Percentiles rank a stretch among this genome's conserved stretches.
Evolutionary conservation across 1,284 basidiomycete genomes (phyloP).

Genomic region (Apiotrichum porosum): DNA sequence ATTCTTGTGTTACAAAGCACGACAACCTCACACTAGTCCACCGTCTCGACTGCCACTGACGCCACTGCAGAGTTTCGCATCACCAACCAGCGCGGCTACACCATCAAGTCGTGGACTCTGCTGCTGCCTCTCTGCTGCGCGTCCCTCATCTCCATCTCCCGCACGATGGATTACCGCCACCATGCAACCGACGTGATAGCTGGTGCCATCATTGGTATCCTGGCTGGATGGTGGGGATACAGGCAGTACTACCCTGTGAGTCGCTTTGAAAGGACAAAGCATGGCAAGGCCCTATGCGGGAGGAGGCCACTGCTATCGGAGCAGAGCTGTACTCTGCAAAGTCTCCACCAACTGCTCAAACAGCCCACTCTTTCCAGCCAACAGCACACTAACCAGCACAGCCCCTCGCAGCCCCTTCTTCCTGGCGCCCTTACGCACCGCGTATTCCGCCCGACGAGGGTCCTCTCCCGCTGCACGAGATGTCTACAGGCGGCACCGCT

Average conservation of each 20-base stretch:
- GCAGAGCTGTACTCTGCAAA: no score
- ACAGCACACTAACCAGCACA: not conserved
- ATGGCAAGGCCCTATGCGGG: no score
- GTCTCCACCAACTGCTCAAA: no score
- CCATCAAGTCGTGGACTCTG: conserved; percentile 81
- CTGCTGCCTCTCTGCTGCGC: conserved; percentile 73
- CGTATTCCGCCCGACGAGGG: conserved; percentile 33
- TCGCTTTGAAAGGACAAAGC: not conserved
- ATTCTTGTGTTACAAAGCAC: no score
- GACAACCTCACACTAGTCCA: no score
- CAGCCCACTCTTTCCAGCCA: not conserved
- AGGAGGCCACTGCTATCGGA: no score
- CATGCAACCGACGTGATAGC: conserved; percentile 43
- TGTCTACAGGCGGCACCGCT: conserved; percentile 13
- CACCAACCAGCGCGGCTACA: conserved; percentile 73
- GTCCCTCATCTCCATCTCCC: conserved; percentile 74
- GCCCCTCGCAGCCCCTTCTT: conserved; percentile 27
- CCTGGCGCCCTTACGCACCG: conserved; percentile 40
- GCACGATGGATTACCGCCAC: conserved; percentile 61
- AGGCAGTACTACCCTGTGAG: conserved; percentile 46
- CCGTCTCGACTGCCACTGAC: no score
- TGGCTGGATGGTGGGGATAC: conserved; percentile 40
- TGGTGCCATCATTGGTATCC: conserved; percentile 37
- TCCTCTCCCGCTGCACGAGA: no score
- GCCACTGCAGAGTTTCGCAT: conserved; percentile 73